These are phyloP conservation scores for Aspergillus vadensis DNA, from an alignment of 2,329 filamentous ascomycete genomes.

Conservation along the genomic window DNA sequence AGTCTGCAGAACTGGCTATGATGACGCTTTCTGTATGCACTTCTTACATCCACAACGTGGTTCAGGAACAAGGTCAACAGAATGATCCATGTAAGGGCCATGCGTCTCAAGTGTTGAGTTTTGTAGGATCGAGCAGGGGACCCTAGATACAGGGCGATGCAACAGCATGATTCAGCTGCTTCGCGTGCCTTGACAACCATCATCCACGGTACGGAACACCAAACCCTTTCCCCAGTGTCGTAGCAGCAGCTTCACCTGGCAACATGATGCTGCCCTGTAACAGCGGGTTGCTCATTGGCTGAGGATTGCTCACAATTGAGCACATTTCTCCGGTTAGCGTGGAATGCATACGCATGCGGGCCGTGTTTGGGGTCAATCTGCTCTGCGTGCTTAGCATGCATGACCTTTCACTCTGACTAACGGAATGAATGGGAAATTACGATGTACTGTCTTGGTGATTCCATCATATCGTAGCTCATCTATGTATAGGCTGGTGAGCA, in stretches of 20 bases:
- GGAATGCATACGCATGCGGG: slow-evolving; percentile 1
- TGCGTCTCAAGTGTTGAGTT: not conserved
- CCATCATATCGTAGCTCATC: not conserved
- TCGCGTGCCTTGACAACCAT: not conserved
- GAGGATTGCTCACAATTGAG: slow-evolving; percentile 31
- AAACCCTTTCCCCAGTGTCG: not conserved
- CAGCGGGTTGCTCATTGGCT: slow-evolving; percentile 16
- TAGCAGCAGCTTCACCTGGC: not conserved
- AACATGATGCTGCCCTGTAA: not conserved
- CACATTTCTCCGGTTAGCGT: slow-evolving; percentile 23
- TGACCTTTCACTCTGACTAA: not conserved
- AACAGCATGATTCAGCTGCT: not conserved
- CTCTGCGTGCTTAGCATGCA: not conserved
- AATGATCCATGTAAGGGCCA: not conserved
- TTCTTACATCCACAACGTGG: not conserved
- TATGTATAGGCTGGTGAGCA: slow-evolving; percentile 19
- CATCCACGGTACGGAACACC: not conserved
- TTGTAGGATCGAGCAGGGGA: not conserved
- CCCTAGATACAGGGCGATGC: not conserved
- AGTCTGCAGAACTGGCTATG: not conserved
- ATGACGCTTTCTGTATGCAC: not conserved
- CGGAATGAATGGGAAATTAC: not conserved
- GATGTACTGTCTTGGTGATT: not conserved
- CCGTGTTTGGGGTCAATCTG: not conserved
- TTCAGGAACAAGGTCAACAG: not conserved